Base-by-base conservation (phyloP, 1,139 yeast genomes). In the Pichia sp. region DNA sequence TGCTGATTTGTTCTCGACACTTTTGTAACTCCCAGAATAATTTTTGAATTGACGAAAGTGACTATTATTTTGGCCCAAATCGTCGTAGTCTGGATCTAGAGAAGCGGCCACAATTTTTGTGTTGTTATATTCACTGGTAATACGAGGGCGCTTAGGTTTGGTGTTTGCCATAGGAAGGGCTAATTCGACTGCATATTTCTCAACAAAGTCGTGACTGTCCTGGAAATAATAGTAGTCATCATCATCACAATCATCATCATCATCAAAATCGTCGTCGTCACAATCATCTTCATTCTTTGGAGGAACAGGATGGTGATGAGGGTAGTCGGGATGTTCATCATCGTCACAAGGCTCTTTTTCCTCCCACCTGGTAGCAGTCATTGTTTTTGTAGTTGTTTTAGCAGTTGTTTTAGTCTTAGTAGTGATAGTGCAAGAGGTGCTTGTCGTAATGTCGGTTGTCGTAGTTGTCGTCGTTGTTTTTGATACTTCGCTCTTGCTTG, bases 331-430 rank as follows among this genome's bases (percentile, higher is more conserved):
- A 5, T 6, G 6, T 23, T 23, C 26, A 11, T 8, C 23, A 29
- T 50, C 52, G 43, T 49, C 32, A 23, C 26, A 23, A 23, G 26
- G 26, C 26, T 23, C 26, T 23, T 5, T 23, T 47, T 32, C 30
- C 13, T 38, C 19, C 10, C n/a, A 10, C 16, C 11, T 13, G 38
- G 26, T 23, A 23, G 26, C 26, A 23, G 26, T 23, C 26, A 23
- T 23, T 23, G 41, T 16, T 30, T 26, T 45, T 23, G 19, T 45
- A 26, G 13, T 45, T 7, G 47, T 15, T 19, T 13, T 45, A 45
- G 47, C 15, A 26, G n/a, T 40, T 15, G 26, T 40, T n/a, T 23
- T 45, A 4, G 52, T 49, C 7, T 19, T 13, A 11, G 57, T 53
- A 4, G 49, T 23, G 26, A 23, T 23, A 23, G 26, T 23, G 26